phyloP scores from a whole-genome alignment of 768 basidiomycete genomes.

The Obba rivulosa region DNA sequence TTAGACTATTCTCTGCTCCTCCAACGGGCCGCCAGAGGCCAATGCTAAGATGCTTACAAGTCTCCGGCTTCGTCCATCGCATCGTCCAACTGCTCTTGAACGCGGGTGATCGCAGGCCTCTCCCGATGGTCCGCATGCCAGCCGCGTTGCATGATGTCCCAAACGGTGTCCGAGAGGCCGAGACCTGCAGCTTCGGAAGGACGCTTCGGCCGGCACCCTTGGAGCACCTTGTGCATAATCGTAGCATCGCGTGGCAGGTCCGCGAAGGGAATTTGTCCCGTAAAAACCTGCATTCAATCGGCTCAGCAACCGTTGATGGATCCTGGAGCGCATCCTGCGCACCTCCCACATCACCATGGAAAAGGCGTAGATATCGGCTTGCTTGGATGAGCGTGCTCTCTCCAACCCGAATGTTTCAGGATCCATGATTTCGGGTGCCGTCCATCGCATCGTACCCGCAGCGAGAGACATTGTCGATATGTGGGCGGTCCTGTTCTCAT shows the following conservation, averaged over 20 bases:
- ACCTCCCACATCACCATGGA: constrained; percentile 7
- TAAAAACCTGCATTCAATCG: background rate
- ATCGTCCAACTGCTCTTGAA: too few species aligned
- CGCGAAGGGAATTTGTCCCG: background rate
- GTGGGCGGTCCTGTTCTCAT: constrained; percentile 1
- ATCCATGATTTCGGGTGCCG: background rate
- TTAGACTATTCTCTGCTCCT: too few species aligned
- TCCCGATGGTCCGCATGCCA: background rate
- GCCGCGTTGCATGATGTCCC: background rate
- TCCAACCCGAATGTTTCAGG: background rate
- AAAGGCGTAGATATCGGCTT: constrained; percentile 4
- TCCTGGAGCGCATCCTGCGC: background rate
- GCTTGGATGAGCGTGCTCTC: background rate
- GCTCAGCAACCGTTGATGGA: background rate
- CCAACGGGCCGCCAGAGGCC: too few species aligned
- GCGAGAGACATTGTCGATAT: background rate
- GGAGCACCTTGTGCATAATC: background rate
- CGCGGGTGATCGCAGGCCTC: background rate
- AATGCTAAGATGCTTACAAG: too few species aligned
- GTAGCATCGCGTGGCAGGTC: background rate
- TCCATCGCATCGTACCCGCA: background rate
- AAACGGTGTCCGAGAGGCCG: constrained; percentile 1
- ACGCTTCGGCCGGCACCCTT: background rate
- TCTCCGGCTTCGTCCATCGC: too few species aligned
- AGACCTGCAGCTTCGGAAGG: background rate